These are phyloP conservation scores for Sparassis latifolia DNA, from an alignment of 1,284 basidiomycete genomes.

Conservation along the genomic window DNA sequence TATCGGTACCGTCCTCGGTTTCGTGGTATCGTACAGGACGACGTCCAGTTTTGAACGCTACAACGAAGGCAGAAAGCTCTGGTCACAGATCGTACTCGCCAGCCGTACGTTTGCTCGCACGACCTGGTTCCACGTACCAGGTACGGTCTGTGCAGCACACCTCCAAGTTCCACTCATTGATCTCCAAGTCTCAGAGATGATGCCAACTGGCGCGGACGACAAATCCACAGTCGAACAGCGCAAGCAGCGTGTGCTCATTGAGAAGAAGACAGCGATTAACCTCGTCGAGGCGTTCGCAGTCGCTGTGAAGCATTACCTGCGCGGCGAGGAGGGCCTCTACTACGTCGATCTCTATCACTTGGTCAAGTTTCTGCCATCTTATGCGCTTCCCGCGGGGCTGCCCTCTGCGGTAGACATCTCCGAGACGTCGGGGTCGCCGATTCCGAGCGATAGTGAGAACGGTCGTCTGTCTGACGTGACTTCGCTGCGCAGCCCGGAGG, in stretches of 20 bases:
- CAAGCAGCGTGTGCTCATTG: constrained; percentile 48
- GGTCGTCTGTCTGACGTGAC: constrained; percentile 1
- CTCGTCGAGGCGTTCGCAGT: constrained; percentile 49
- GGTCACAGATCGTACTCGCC: constrained; percentile 62
- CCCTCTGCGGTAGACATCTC: constrained; percentile 37
- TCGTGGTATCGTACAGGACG: constrained; percentile 62
- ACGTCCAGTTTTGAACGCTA: constrained; percentile 74
- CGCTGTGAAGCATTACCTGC: constrained; percentile 49
- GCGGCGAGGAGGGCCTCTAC: constrained; percentile 52
- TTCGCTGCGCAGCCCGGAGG: constrained; percentile 5
- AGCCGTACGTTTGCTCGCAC: constrained; percentile 51
- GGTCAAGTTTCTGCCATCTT: constrained; percentile 63
- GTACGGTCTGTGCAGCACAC: constrained; percentile 24
- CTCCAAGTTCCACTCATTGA: neutral
- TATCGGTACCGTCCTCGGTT: constrained; percentile 60
- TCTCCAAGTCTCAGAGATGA: constrained; percentile 11
- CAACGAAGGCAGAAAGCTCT: constrained; percentile 64
- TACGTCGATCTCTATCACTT: constrained; percentile 57
- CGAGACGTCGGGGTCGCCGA: constrained; percentile 10
- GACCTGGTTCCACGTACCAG: constrained; percentile 59
- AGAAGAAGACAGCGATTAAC: constrained; percentile 62
- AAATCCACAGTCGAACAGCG: constrained; percentile 30
- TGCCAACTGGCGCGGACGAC: constrained; percentile 20
- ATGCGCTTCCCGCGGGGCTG: constrained; percentile 50
- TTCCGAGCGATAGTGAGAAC: constrained; percentile 8